Evolutionary conservation across 2,329 filamentous ascomycete species (phyloP), one percentile per base, ranked within the genome.

Genomic region (Plectosphaerella plurivora): DNA sequence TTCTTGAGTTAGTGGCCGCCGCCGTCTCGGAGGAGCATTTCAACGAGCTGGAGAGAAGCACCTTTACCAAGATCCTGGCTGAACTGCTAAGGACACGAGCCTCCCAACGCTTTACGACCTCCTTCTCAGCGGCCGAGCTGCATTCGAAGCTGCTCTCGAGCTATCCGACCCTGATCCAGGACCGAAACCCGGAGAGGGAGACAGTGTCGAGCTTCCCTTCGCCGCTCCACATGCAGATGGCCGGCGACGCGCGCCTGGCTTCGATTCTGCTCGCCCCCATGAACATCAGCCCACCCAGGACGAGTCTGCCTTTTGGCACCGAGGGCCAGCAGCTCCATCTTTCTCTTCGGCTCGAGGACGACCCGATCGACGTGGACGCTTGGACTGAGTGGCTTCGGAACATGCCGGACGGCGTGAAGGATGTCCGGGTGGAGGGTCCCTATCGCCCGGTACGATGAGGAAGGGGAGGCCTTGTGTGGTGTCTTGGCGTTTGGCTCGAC

Each of bases 331-430:
- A 78, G 51, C 55, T 83, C 36, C 75, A 73, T 49, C 61, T 84
- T 8, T 76, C 74, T 10, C 72, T 83, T 51, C 71, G 74, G 24
- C 63, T 83, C 42, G 71, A 71, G 3, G 78, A 81, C 41, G 77
- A 79, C 22, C 71, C 71, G 28, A 65, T 81, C 54, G 75, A 79
- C 54, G 62, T 76, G 50, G 78, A 83, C 49, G 74, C 67, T 51
- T 82, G 80, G 79, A 70, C 74, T 51, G 79, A 83, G 60, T 83
- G 80, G 79, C 64, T 84, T 56, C 75, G 80, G 20, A 68, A 78
- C 60, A 79, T 83, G 73, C 81, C 81, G 2, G 78, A 81, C 52
- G 75, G 78, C 8, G 73, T 83, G 57, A 75, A 69, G 58, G 79
- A 82, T 53, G 70, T 82, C 51, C 78, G 76, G 63, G 73, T 82